Conservation (phyloP, 2,329 filamentous ascomycete genomes). For the Lecanicillium sp. region DNA sequence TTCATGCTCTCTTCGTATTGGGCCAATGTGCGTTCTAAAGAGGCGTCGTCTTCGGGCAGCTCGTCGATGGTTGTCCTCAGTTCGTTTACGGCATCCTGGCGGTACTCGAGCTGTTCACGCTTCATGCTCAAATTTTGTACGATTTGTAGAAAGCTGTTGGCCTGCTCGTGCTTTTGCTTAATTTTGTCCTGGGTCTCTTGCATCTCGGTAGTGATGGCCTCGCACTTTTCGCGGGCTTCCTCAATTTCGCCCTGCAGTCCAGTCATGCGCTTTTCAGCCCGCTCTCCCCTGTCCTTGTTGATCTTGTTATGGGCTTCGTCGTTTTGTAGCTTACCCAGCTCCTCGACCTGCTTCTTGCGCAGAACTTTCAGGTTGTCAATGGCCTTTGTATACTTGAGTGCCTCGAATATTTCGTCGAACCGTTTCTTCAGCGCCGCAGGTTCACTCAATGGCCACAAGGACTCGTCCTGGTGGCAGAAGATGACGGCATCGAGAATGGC, state of each 20-base stretch:
- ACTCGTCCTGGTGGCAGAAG: constrained; percentile 98
- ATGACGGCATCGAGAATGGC: constrained; percentile 92
- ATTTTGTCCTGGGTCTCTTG: constrained; percentile 49
- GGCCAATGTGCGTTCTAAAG: constrained; percentile 62
- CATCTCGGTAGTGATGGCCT: constrained; percentile 52
- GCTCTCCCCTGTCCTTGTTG: constrained; percentile 78
- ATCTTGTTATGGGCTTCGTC: constrained; percentile 70
- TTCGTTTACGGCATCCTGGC: constrained; percentile 62
- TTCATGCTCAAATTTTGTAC: constrained; percentile 71
- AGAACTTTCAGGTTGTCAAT: constrained; percentile 90
- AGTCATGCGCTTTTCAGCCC: constrained; percentile 56
- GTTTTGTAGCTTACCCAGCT: constrained; percentile 65
- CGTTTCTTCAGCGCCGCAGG: constrained; percentile 79
- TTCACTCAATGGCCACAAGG: constrained; percentile 91
- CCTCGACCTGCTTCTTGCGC: constrained; percentile 72
- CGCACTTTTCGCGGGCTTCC: constrained; percentile 47
- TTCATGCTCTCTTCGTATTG: constrained; percentile 71
- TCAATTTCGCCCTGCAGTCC: constrained; percentile 62
- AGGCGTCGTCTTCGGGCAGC: constrained; percentile 69
- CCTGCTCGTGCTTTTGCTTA: constrained; percentile 62
- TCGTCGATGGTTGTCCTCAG: constrained; percentile 67
- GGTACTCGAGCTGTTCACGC: constrained; percentile 62
- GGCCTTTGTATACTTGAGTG: constrained; percentile 91
- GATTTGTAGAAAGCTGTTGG: constrained; percentile 65
- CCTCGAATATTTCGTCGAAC: constrained; percentile 97